Evolutionary conservation across 1,139 yeast genomes (phyloP), one percentile per base, ranked within the genome.

Genomic region (Debaryomyces fabryi): DNA sequence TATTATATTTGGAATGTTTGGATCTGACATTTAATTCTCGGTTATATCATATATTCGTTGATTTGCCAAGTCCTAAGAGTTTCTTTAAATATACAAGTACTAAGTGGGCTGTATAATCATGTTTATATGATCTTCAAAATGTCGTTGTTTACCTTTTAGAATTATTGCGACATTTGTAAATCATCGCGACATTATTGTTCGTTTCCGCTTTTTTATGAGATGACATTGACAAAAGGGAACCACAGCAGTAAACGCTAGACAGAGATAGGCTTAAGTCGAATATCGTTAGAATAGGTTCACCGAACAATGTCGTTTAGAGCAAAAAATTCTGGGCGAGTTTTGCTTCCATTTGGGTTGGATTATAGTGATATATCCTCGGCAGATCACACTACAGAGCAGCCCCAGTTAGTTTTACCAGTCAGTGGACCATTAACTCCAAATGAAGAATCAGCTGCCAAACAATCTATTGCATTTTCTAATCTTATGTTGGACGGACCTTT

Each of bases 401-500:
- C 80, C n/a, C 63, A 63, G 45, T 58, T 73, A 38, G 69, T 71
- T 39, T 62, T 87, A 24, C 97, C 97, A 0, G 80, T 88, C 1
- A 87, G 86, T 64, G 87, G 88, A 2, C 77, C 83, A 4, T 68
- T 85, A 24, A 77, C 79, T 3, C 69, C 71, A 6, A 57, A 62
- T 29, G 97, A 91, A 62, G 74, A 77, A 48, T 70, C 74, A n/a
- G 72, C 81, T 8, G 86, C 92, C 3, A 78, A 81, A 44, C 91
- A 85, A 56, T 80, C 84, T 49, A 76, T 86, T 30, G 78, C 82
- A 49, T 78, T 88, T 52, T 67, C 79, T 39, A 77, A 76, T 25
- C 68, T 82, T 21, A 74, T 90, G 62, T 76, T 78, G 43, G 89
- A 87, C 52, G 92, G 96, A 0, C 88, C 96, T 0, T 86, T 91